A percentile compares a stretch with the other conserved stretches of the same genome.
These are phyloP conservation scores for Trichoderma erinaceum DNA, from an alignment of 495 filamentous ascomycete genomes.

Conservation along the genomic window DNA sequence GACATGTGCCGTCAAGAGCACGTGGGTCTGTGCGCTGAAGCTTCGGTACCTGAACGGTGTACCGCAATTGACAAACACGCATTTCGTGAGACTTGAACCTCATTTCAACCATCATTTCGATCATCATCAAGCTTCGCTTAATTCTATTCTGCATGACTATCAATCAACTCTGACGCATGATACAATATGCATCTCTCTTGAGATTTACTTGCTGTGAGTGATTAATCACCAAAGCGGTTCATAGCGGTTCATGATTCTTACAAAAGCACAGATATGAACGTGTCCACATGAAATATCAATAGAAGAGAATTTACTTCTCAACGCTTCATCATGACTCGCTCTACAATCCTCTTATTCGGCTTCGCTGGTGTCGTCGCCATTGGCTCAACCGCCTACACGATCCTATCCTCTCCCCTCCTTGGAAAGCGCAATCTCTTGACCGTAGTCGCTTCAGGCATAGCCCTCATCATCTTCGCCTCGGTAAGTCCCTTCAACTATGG, in stretches of 20 bases:
- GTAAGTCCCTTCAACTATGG: neutral
- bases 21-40: neutral
- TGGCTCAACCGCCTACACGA: neutral
- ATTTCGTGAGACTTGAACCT: neutral
- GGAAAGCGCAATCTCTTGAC: neutral
- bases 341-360: neutral
- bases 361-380: neutral
- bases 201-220: neutral
- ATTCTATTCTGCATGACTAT: no score
- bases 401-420: neutral
- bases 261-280: neutral
- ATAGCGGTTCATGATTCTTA: neutral
- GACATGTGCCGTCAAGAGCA: neutral
- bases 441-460: neutral
- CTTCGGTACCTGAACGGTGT: neutral
- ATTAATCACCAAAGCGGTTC: no score
- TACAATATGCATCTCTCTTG: neutral
- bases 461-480: slow-evolving; percentile 5
- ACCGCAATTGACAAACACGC: neutral
- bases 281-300: neutral
- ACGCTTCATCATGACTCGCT: neutral
- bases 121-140: no score
- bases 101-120: no score
- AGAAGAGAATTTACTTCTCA: neutral
- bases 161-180: neutral